These are phyloP conservation scores for Colletotrichum horii DNA, from an alignment of 2,329 filamentous ascomycete genomes.

Conservation along the genomic window DNA sequence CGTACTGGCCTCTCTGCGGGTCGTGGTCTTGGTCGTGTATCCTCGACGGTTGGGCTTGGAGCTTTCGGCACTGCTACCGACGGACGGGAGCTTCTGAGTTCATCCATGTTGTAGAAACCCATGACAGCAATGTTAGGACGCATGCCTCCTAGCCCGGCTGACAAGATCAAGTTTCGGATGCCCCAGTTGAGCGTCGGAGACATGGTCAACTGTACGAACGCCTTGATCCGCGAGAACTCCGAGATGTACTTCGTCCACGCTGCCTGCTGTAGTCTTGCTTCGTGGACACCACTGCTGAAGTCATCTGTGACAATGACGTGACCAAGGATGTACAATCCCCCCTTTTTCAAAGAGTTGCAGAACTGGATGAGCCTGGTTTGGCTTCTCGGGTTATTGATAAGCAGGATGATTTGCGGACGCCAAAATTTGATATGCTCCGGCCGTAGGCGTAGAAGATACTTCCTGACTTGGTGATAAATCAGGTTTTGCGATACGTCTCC, in stretches of 20 bases:
- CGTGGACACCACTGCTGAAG: slow-evolving; percentile 78
- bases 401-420: slow-evolving; percentile 84
- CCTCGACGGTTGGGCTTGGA: slow-evolving; percentile 40
- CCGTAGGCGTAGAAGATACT: slow-evolving; percentile 81
- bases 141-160: slow-evolving; percentile 86
- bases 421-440: slow-evolving; percentile 95
- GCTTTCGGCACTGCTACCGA: slow-evolving; percentile 61
- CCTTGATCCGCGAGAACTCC: slow-evolving; percentile 85
- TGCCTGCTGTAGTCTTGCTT: slow-evolving; percentile 80
- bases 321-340: slow-evolving; percentile 81
- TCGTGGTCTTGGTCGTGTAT: slow-evolving; percentile 34
- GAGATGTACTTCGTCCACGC: slow-evolving; percentile 85
- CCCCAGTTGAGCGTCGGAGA: slow-evolving; percentile 87
- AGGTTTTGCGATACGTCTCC: slow-evolving; percentile 89
- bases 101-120: slow-evolving; percentile 81
- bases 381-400: slow-evolving; percentile 81
- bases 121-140: slow-evolving; percentile 85
- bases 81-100: slow-evolving; percentile 67
- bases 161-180: slow-evolving; percentile 80
- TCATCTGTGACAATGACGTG: slow-evolving; percentile 88
- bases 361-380: slow-evolving; percentile 88
- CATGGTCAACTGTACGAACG: slow-evolving; percentile 86
- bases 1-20: slow-evolving; percentile 32
- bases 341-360: slow-evolving; percentile 91
- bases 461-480: slow-evolving; percentile 85